Base-by-base conservation (phyloP, 768 basidiomycete species). In the Flagelloscypha sp. region DNA sequence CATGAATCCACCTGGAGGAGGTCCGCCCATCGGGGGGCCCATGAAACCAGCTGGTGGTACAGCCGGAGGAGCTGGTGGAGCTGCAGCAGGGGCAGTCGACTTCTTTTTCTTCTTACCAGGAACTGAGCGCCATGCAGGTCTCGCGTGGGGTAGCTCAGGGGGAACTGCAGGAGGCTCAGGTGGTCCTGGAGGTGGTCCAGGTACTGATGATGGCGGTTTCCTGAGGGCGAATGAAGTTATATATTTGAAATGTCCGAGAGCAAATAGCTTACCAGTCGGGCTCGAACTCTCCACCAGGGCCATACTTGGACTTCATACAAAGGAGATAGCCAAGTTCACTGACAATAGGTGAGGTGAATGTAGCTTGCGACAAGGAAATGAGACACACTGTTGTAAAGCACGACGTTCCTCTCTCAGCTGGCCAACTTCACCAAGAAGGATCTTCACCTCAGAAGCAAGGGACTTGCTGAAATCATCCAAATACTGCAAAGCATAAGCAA, bases 401-500 rank as follows among this genome's bases (percentile, higher is more conserved):
- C 86, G 75, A 48, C 79, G 70, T 48, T 89, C 81, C 56, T 87
- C 82, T 4, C 84, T 75, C 30, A 90, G 63, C 46, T 80, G 84
- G 25, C 86, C 84, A 25, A 89, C 87, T 62, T 90, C 87, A 23
- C 70, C 73, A 7, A 90, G 70, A 10, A 90, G 65, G 70, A 85
- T 80, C 20, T 84, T 76, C 7, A 90, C 86, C 61, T 90, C 87
- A 11, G 72, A 66, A 3, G 87, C 84, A 30, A 90, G 59, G 1
- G 87, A 80, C 53, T 78, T 83, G 55, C 84, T 88, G 59, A 90
- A 90, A 38, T 90, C 84, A 41, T 90, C 82, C 10, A 90, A 69
- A 53, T 90, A 89, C 82, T 86, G 35, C 29, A 30, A 32, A 24
- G 11, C 24, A 44, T 41, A 16, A 46, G 25, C 5, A 36, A 23